These are phyloP conservation scores for Xerocomus brunneocitrinus DNA, from an alignment of 768 basidiomycete species.

Conservation along the genomic window DNA sequence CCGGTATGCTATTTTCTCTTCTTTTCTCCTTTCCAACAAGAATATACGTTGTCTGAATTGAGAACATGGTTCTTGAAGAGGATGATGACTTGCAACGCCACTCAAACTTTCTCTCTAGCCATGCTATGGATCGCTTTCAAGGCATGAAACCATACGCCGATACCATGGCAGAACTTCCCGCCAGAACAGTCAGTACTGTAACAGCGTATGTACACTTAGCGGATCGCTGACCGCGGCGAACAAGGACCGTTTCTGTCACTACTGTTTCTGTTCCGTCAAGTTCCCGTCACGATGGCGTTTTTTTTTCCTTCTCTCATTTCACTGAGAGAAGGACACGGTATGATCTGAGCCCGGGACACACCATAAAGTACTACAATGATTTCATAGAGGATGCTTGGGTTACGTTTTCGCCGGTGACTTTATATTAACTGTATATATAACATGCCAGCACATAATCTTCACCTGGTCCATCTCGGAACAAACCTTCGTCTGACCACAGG, in stretches of 20 bases:
- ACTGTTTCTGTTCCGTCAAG: too few species aligned
- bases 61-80: neutral
- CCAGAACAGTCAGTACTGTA: too few species aligned
- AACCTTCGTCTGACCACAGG: neutral
- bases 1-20: slow-evolving; percentile 44
- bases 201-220: too few species aligned
- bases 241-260: too few species aligned
- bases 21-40: slow-evolving; percentile 25
- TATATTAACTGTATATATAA: slow-evolving; percentile 1
- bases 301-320: too few species aligned
- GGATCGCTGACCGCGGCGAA: too few species aligned
- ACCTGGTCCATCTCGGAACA: neutral
- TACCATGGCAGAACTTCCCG: too few species aligned
- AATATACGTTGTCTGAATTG: slow-evolving; percentile 35
- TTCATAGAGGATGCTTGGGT: neutral
- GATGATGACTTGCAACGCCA: neutral
- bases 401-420: neutral
- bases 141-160: too few species aligned
- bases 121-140: neutral
- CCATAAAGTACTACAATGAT: too few species aligned
- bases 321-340: too few species aligned
- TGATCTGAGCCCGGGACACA: too few species aligned
- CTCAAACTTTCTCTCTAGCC: neutral
- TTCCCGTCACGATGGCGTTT: too few species aligned
- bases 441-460: neutral